A percentile compares a stretch with the other conserved stretches of the same genome.
Conservation (phyloP, 148 eudicot genomes). For the Talinum fruticosum region DNA sequence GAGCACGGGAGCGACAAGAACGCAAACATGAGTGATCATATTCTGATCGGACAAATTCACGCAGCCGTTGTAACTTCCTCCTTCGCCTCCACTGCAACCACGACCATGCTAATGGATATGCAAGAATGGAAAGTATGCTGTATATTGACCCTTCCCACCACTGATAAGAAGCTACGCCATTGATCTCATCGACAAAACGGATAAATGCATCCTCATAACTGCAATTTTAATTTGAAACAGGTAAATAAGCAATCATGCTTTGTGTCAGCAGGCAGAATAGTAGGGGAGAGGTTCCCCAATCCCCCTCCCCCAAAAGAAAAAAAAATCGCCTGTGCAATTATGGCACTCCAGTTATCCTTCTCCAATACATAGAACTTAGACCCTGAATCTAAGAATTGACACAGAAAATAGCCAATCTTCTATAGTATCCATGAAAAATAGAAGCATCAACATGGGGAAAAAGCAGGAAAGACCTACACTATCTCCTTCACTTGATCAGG, state of each 20-base stretch:
- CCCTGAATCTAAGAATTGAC: neutral
- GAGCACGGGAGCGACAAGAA: slow-evolving; percentile 99
- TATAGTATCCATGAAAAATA: neutral
- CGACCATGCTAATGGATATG: slow-evolving; percentile 94
- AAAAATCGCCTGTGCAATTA: neutral
- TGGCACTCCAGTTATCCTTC: neutral
- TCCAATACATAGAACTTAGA: neutral
- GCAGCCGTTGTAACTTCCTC: slow-evolving; percentile 75
- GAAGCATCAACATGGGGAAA: neutral
- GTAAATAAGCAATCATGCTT: neutral
- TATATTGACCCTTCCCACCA: slow-evolving; percentile 99
- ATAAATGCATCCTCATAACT: slow-evolving; percentile 96
- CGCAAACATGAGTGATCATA: slow-evolving; percentile 99
- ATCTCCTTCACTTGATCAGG: slow-evolving; percentile 88
- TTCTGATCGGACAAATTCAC: slow-evolving; percentile 97
- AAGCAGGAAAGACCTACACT: slow-evolving; percentile 53
- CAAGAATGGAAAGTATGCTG: slow-evolving; percentile 60
- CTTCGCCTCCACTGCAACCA: slow-evolving; percentile 96
- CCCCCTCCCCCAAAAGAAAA: no score
- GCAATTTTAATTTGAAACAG: slow-evolving; percentile 13
- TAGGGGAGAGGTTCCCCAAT: no score
- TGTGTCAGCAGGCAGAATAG: neutral
- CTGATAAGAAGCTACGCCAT: slow-evolving; percentile 82
- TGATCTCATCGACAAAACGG: slow-evolving; percentile 88
- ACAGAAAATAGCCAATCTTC: neutral